phyloP scores from a whole-genome alignment of 1,284 basidiomycete species.

The Phaffia rhodozyma region DNA sequence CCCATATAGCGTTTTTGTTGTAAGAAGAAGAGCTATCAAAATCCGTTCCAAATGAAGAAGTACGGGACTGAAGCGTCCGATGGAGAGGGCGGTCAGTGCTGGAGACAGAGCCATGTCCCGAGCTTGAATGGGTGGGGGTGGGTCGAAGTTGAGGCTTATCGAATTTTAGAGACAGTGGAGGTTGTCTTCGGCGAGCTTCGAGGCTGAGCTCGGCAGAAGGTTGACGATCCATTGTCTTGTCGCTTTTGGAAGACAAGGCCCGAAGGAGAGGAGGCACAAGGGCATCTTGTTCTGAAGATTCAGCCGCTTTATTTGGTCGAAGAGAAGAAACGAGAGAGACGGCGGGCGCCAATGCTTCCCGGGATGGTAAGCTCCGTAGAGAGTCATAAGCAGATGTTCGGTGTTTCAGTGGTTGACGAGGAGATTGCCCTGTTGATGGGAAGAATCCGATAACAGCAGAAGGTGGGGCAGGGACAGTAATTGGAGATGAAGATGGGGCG shows the following conservation, averaged over 20 bases:
- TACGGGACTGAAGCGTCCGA: background rate
- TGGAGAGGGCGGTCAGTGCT: conserved; percentile 1
- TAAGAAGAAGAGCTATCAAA: background rate
- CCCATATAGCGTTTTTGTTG: conserved; percentile 25
- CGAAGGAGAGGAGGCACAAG: conserved; percentile 5
- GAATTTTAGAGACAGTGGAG: conserved; percentile 32
- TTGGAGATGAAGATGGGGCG: background rate
- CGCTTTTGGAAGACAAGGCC: conserved; percentile 1
- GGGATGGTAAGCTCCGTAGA: no score
- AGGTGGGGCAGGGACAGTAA: background rate
- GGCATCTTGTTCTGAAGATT: background rate
- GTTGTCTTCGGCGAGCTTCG: conserved; percentile 32
- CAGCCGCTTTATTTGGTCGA: background rate
- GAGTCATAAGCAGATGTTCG: no score
- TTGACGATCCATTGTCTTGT: conserved; percentile 8
- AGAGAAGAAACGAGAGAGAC: background rate
- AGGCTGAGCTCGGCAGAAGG: conserved; percentile 11
- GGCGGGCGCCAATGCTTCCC: background rate
- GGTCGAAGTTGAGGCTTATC: conserved; percentile 19
- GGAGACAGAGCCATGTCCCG: background rate
- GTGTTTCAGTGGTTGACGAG: no score
- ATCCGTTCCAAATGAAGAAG: background rate
- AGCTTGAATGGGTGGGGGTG: background rate
- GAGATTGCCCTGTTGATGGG: background rate
- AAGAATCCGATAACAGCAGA: conserved; percentile 9